Evolutionary conservation across 371 early-diverging fungal genomes (phyloP).

Genomic region (Blakeslea trispora): DNA sequence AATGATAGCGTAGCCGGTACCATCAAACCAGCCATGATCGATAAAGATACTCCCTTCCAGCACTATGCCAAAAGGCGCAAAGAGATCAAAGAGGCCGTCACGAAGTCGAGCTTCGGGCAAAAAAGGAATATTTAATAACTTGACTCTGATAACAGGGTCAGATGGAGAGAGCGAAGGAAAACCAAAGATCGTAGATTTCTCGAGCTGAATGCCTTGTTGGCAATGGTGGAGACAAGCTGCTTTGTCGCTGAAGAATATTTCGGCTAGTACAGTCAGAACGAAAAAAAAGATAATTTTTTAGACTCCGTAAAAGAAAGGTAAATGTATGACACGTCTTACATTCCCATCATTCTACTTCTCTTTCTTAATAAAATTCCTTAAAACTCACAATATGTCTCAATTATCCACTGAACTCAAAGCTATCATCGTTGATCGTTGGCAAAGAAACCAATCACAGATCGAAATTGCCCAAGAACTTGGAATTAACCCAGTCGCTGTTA

Average conservation of each 20-base stretch:
- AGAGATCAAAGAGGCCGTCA: not conserved
- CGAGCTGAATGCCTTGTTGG: not conserved
- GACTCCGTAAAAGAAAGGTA: too few relatives aligned
- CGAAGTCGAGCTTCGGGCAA: not conserved
- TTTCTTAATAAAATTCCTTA: too few relatives aligned
- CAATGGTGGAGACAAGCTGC: not conserved
- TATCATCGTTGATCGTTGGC: too few relatives aligned
- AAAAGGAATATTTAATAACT: constrained; percentile 2
- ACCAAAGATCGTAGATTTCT: not conserved
- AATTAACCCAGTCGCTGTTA: too few relatives aligned
- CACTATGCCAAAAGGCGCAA: constrained; percentile 4
- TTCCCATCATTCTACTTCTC: too few relatives aligned
- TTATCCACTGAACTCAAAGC: too few relatives aligned
- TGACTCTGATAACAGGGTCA: not conserved
- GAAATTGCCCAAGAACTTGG: too few relatives aligned
- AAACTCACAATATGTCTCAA: too few relatives aligned
- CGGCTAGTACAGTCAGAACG: too few relatives aligned
- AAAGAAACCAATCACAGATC: too few relatives aligned
- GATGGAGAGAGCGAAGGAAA: not conserved
- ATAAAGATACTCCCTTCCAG: constrained; percentile 6
- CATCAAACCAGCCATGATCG: constrained; percentile 13
- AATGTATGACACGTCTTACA: too few relatives aligned
- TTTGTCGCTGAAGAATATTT: not conserved
- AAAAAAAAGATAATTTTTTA: too few relatives aligned
- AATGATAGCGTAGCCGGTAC: constrained; percentile 7